Conservation (phyloP, 192 early-diverging fungal genomes). For the Backusella tarrabulga region DNA sequence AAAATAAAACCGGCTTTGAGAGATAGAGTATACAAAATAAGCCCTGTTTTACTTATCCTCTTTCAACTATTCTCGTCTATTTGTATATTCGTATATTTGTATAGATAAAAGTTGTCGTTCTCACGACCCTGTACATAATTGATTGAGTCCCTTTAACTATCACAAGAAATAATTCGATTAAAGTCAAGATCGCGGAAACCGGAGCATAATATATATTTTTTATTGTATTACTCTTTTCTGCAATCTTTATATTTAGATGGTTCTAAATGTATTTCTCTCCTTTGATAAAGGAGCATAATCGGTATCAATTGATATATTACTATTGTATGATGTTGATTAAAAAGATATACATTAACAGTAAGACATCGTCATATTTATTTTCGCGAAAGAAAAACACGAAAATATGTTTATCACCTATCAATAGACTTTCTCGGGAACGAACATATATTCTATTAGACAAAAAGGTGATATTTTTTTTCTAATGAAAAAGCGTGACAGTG, state of each 20-base stretch:
- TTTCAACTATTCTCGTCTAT: neutral
- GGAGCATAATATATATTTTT: neutral
- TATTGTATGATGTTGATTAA: too few relatives aligned
- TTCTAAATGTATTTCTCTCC: too few relatives aligned
- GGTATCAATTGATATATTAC: too few relatives aligned
- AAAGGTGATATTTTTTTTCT: neutral
- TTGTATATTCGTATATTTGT: neutral
- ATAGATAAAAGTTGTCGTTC: neutral
- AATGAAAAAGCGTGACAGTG: neutral
- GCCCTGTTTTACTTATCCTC: neutral
- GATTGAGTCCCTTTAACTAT: neutral
- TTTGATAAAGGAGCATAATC: too few relatives aligned
- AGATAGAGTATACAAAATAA: neutral
- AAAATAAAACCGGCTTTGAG: neutral
- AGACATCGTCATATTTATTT: neutral
- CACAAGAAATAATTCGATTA: neutral
- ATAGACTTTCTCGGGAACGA: neutral
- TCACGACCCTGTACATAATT: constrained; percentile 1
- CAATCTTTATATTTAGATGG: too few relatives aligned
- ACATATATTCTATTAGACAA: neutral
- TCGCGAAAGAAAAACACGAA: neutral
- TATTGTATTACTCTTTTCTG: neutral
- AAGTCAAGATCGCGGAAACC: neutral
- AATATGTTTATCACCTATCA: neutral
- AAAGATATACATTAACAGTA: too few relatives aligned